Evolutionary conservation across 1,284 basidiomycete species (phyloP).

Genomic region (Pyrrhoderma lamaoense): DNA sequence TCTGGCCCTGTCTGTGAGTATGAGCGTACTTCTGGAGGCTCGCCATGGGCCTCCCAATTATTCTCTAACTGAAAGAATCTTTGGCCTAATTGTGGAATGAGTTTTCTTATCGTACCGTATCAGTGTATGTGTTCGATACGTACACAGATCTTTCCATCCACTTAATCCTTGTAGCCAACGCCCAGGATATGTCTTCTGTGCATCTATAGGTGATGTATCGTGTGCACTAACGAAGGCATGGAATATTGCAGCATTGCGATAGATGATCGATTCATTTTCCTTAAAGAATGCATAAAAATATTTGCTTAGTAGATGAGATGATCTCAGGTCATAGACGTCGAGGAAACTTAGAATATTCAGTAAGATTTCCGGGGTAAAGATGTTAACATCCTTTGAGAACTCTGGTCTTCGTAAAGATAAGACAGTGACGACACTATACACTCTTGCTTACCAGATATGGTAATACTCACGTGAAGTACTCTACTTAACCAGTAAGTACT

Average conservation of each 20-base stretch:
- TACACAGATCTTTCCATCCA: constrained; percentile 56
- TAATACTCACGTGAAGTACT: too few relatives aligned
- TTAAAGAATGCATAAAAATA: too few relatives aligned
- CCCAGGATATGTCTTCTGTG: constrained; percentile 25
- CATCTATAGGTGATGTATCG: constrained; percentile 27
- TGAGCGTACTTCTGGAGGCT: constrained; percentile 23
- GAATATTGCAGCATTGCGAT: constrained; percentile 42
- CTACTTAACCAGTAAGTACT: too few relatives aligned
- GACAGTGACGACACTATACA: too few relatives aligned
- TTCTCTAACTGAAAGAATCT: constrained; percentile 37
- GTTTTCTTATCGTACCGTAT: background rate
- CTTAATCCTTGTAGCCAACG: constrained; percentile 29
- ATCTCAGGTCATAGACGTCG: too few relatives aligned
- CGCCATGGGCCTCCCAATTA: constrained; percentile 46
- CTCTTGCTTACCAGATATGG: too few relatives aligned
- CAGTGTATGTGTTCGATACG: constrained; percentile 23
- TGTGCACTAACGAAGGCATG: constrained; percentile 36
- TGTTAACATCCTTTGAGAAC: too few relatives aligned
- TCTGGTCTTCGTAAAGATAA: too few relatives aligned
- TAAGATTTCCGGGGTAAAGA: too few relatives aligned
- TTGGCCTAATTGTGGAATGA: constrained; percentile 32
- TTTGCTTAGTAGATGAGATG: too few relatives aligned
- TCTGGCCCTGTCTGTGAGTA: constrained; percentile 25
- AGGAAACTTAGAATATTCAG: too few relatives aligned
- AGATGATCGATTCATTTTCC: constrained; percentile 40